Conservation (phyloP, 805 yeast species). For the Barnettozyma californica region DNA sequence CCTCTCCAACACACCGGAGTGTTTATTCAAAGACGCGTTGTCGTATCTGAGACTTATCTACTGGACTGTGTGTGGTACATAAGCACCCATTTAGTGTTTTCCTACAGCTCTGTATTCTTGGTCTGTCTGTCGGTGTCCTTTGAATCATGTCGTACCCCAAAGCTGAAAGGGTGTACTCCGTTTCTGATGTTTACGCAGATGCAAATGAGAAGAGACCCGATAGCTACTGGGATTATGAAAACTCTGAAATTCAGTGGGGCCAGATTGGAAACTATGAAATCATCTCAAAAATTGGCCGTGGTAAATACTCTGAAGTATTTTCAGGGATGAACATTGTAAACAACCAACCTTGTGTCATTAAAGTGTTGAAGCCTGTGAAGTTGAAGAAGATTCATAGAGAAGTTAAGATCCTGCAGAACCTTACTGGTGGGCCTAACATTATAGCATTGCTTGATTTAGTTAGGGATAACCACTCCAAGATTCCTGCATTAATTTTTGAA, state of each 20-base stretch:
- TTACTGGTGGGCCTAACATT: slow-evolving; percentile 81
- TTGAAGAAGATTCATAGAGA: slow-evolving; percentile 88
- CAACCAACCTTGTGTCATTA: slow-evolving; percentile 68
- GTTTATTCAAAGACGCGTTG: background rate
- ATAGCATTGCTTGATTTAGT: slow-evolving; percentile 76
- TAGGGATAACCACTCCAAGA: slow-evolving; percentile 70
- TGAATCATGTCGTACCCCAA: slow-evolving; percentile 19
- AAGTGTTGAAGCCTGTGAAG: slow-evolving; percentile 89
- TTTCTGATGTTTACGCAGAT: slow-evolving; percentile 66
- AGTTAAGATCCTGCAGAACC: slow-evolving; percentile 78
- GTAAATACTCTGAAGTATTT: slow-evolving; percentile 94
- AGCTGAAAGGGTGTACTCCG: slow-evolving; percentile 34
- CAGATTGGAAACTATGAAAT: slow-evolving; percentile 64
- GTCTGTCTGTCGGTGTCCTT: background rate
- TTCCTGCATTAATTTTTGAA: slow-evolving; percentile 86
- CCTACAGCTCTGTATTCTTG: background rate
- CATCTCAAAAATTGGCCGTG: slow-evolving; percentile 80
- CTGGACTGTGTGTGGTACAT: background rate
- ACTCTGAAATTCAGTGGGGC: slow-evolving; percentile 58
- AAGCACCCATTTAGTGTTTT: background rate
- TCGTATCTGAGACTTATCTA: background rate
- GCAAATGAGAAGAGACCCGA: slow-evolving; percentile 63
- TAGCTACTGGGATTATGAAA: slow-evolving; percentile 85
- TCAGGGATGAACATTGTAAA: slow-evolving; percentile 69
- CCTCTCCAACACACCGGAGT: background rate